Evolutionary conservation across 2,329 filamentous ascomycete species (phyloP), one percentile per base, ranked within the genome.

Genomic region (Pseudogymnoascus sp.): DNA sequence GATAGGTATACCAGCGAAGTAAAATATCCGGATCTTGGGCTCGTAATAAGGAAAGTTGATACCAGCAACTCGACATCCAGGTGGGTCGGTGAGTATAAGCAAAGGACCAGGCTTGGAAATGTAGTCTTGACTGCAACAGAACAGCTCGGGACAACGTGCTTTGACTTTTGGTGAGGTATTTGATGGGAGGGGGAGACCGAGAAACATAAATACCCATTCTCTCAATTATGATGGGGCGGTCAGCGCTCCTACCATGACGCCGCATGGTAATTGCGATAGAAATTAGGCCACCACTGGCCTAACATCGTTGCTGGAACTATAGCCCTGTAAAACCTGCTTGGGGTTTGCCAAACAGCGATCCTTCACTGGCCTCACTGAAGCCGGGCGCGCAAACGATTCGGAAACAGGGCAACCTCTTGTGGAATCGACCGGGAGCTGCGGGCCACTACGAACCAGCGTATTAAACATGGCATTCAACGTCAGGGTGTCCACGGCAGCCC

Each of bases 11-110:
- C 50, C 50, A 56, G 28, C 35, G 50, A 56, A 56, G 50, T 56
- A 28, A 33, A 56, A 56, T 56, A 21, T 56, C 50, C 50, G 50
- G 50, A 31, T 21, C 16, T 42, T 60, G 38, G 59, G 59, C 33
- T 60, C 25, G 59, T 38, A 60, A 60, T 60, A 60, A 60, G 35
- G 35, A 60, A 60, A 40, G 59, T 60, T 60, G 33, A 42, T 60
- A 60, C 59, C 59, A 42, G 38, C 33, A 40, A 38, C 59, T 60
- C 35, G 59, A 38, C 35, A 40, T 60, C 59, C 38, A 28, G 23
- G 59, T 60, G 21, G 35, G 33, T 38, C 21, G 59, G 35, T 35
- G 59, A 40, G 59, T 60, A 18, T 42, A 42, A 38, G 59, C 38
- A 60, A 37, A 25, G 59, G 25, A 25, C 33, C 35, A 40, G 59